These are phyloP conservation scores for Suillus discolor DNA, from an alignment of 768 basidiomycete genomes.

Conservation along the genomic window DNA sequence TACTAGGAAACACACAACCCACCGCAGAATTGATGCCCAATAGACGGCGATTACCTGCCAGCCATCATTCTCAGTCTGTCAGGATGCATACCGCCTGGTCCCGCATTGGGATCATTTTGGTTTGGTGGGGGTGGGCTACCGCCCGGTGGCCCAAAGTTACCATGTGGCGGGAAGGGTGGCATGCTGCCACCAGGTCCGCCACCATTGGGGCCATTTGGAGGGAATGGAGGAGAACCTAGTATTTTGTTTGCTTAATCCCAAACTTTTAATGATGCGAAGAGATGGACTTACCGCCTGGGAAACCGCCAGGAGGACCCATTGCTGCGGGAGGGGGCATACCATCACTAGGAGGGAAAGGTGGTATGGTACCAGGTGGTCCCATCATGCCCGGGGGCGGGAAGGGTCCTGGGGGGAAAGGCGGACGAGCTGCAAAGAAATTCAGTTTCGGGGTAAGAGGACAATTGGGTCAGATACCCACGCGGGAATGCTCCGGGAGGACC, in stretches of 20 bases:
- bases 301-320: conserved; percentile 49
- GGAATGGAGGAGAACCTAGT: conserved; percentile 51
- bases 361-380: conserved; percentile 59
- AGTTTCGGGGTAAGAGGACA: conserved; percentile 10
- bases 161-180: conserved; percentile 33
- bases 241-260: conserved; percentile 9
- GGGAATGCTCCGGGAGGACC: conserved; percentile 41
- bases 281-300: conserved; percentile 47
- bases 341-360: conserved; percentile 72
- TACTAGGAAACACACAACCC: conserved; percentile 2
- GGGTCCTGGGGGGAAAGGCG: conserved; percentile 68
- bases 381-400: conserved; percentile 51
- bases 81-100: conserved; percentile 79
- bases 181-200: conserved; percentile 35
- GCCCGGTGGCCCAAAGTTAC: conserved; percentile 40
- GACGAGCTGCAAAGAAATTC: conserved; percentile 47
- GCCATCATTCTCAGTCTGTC: conserved; percentile 84
- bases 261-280: background rate
- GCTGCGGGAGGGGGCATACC: conserved; percentile 3
- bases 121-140: conserved; percentile 48
- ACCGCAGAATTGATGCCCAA: background rate
- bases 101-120: conserved; percentile 31
- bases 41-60: conserved; percentile 23
- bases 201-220: conserved; percentile 36
- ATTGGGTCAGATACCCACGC: conserved; percentile 16